These are phyloP conservation scores for Cylindrotheca closterium DNA, from an alignment of 108 stramenopile species.

Conservation along the genomic window DNA sequence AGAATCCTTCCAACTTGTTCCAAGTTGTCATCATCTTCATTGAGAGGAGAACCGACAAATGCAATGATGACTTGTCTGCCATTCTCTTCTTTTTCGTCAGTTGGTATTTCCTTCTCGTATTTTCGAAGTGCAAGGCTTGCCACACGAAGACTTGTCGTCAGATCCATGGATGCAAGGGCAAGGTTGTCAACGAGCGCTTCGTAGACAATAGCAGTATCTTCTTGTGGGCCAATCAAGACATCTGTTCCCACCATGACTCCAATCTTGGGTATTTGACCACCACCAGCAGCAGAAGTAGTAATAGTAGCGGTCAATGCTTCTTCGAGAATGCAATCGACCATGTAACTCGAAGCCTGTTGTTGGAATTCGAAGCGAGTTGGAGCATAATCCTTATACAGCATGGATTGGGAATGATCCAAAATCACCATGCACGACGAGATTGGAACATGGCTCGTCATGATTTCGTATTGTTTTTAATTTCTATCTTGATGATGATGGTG, in stretches of 20 bases:
- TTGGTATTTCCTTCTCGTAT: not conserved
- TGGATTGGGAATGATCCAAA: constrained; percentile 97
- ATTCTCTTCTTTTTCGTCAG: not conserved
- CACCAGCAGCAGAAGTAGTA: constrained; percentile 92
- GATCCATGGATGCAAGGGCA: constrained; percentile 30
- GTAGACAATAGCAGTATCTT: constrained; percentile 93
- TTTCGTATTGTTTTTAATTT: too few relatives aligned
- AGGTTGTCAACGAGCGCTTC: constrained; percentile 47
- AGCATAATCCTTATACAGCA: constrained; percentile 97
- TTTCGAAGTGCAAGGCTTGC: constrained; percentile 84
- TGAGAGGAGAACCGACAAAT: not conserved
- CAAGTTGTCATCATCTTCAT: not conserved
- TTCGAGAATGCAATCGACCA: constrained; percentile 42
- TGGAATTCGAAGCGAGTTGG: constrained; percentile 93
- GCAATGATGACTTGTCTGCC: not conserved
- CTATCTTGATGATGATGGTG: too few relatives aligned
- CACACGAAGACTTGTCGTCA: constrained; percentile 86
- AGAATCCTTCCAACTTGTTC: not conserved
- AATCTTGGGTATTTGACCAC: constrained; percentile 83
- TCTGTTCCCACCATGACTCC: constrained; percentile 91
- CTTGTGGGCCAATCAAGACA: constrained; percentile 90
- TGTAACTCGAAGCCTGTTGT: constrained; percentile 93
- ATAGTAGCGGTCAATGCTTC: constrained; percentile 48
- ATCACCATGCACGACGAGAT: constrained; percentile 90
- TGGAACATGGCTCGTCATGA: too few relatives aligned